Percentiles rank a stretch among this genome's conserved stretches.
Conservation (phyloP, 352 stramenopile genomes). For the Phytophthora fragariaefolia region DNA sequence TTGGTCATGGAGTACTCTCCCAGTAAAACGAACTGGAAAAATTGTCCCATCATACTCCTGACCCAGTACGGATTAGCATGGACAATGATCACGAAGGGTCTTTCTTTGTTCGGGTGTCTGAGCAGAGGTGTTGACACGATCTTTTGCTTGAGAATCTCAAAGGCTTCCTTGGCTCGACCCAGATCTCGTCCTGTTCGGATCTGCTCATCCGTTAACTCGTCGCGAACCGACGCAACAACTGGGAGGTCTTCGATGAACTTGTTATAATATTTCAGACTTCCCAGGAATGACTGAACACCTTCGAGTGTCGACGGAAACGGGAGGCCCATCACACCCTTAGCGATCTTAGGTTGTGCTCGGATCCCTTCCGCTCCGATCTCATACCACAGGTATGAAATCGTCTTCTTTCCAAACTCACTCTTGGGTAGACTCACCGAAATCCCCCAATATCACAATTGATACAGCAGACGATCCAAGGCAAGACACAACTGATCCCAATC, state of each 20-base stretch:
- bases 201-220: neutral
- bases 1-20: slow-evolving; percentile 8
- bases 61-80: slow-evolving; percentile 5
- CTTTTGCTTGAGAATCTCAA: neutral
- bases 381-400: neutral
- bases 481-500: neutral
- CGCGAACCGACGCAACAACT: neutral
- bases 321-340: neutral
- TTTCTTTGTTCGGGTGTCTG: neutral
- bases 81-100: slow-evolving; percentile 4
- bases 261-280: slow-evolving; percentile 3
- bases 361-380: slow-evolving; percentile 1
- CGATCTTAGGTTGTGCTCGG: neutral
- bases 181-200: neutral
- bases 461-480: neutral
- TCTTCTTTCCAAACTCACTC: neutral
- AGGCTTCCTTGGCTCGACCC: neutral
- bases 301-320: neutral
- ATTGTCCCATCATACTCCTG: slow-evolving; percentile 3
- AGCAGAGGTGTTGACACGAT: neutral
- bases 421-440: slow-evolving; percentile 1
- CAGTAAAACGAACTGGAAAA: slow-evolving; percentile 5
- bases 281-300: neutral
- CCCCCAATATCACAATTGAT: neutral
- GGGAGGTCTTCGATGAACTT: slow-evolving; percentile 8